Base-by-base conservation (phyloP, 805 yeast genomes). In the Candida xiaguanensis region DNA sequence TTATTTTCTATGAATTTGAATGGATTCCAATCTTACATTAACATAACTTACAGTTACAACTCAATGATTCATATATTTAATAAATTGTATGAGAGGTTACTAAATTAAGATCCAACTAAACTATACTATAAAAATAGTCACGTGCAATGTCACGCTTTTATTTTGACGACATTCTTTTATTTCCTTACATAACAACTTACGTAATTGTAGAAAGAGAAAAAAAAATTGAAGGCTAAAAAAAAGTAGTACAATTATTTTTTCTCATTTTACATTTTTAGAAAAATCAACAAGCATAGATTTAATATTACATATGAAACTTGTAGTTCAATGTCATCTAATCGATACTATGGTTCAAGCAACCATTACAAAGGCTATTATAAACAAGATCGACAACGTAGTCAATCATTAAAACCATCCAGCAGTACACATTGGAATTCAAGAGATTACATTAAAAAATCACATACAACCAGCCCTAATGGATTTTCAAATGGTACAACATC, bases 301-400 rank as follows among this genome's bases (percentile, higher is more conserved):
- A 29, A 29, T 31, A 14, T 14, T 13, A 32, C 36, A 4, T 32
- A 32, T 32, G 36, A 14, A 32, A 32, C 28, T 23, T 32, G 19
- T 16, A n/a, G 11, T n/a, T 32, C 28, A 32, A 32, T 32, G 36
- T 32, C 36, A 23, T 23, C 34, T 19, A 31, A 31, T 32, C 23
- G 36, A 32, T 23, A 32, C 14, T 23, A 32, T 32, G 36, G 28
- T 15, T 23, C 36, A 22, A 23, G 24, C 16, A 31, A 20, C 34
- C 19, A 31, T 22, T 16, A 20, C 13, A 31, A 31, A 13, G 17
- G 23, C 34, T 31, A 31, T 13, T 31, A 31, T 22, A 31, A 31
- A 22, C 34, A 32, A 6, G 18, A 20, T 32, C 35, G 27, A 32
- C 35, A 20, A 32, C 35, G 25, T 19, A 16, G 26, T 5, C 34